Base-by-base conservation (phyloP, 1,284 basidiomycete species). In the Vanrija sp. region DNA sequence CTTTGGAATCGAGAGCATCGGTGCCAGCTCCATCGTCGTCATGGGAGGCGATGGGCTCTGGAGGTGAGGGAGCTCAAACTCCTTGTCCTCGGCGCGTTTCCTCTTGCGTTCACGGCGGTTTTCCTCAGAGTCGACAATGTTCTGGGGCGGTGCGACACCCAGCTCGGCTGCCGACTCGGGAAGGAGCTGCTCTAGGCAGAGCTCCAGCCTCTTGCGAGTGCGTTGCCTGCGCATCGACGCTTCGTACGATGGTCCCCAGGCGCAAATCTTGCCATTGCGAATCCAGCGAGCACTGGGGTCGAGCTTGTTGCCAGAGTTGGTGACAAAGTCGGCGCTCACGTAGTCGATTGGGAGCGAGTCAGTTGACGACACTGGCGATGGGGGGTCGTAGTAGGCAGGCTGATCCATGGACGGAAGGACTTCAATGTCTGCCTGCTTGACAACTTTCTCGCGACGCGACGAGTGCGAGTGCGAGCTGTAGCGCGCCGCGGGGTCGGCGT, bases 281-380 rank as follows among this genome's bases (percentile, higher is more conserved):
- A 72, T 66, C 55, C 69, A 76, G 26, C 72, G 65, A 3, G 72
- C 65, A n/a, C 65, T 58, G 0, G 56, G 58, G 18, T 69, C 56
- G 8, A 73, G 67, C 65, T 78, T 78, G 61, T 68, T 68, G 28
- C 71, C 71, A 3, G 68, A 67, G 52, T 78, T 78, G 46, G 61
- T 63, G n/a, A 56, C 50, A 21, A 68, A 47, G 34, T 65, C 55
- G 28, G 62, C 57, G 45, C 55, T 50, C 1, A 64, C 62, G 23
- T 61, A 61, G 48, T 63, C 57, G n/a, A 54, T 48, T 4, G 51
- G 57, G 19, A 59, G 46, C 2, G 61, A 63, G 3, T 55, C 55
- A 1, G 66, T 62, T 2, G 66, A 57, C 3, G 66, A 66, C 6
- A 66, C 63, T 5, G 67, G 66, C 1, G 61, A 63, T 21, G 65